A percentile compares a stretch with the other conserved stretches of the same genome.
These are phyloP conservation scores for Pyrenula massariospora DNA, from an alignment of 495 filamentous ascomycete genomes.

Conservation along the genomic window DNA sequence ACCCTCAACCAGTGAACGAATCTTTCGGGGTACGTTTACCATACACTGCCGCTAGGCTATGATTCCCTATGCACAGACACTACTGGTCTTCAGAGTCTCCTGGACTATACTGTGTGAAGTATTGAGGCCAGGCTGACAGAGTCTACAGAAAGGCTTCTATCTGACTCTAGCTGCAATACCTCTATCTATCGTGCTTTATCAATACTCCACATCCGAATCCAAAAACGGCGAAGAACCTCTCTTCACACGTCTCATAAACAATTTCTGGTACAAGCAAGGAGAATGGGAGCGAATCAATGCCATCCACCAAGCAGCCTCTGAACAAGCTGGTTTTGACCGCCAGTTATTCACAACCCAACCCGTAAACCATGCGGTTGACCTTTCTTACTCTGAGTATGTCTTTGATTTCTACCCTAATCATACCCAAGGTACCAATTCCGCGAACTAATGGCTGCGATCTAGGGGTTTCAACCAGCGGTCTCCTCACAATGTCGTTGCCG, in stretches of 20 bases:
- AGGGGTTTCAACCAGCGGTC: constrained; percentile 50
- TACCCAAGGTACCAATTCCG: not conserved
- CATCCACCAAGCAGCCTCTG: constrained; percentile 49
- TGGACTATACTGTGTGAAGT: constrained; percentile 9
- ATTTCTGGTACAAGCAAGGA: constrained; percentile 34
- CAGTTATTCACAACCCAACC: constrained; percentile 50
- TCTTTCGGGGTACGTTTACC: constrained; percentile 53
- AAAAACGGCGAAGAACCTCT: constrained; percentile 37
- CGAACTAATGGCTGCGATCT: not conserved
- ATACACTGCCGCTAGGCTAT: too few relatives aligned
- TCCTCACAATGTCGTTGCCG: constrained; percentile 53
- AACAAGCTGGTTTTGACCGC: constrained; percentile 58
- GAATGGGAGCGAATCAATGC: constrained; percentile 47
- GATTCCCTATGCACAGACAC: too few relatives aligned
- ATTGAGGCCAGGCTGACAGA: not conserved
- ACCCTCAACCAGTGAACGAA: constrained; percentile 47
- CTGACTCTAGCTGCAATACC: constrained; percentile 47
- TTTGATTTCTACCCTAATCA: not conserved
- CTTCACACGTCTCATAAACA: constrained; percentile 45
- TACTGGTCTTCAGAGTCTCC: too few relatives aligned
- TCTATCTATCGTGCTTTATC: constrained; percentile 45
- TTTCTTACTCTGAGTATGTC: constrained; percentile 63
- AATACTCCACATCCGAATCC: constrained; percentile 24
- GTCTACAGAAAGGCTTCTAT: constrained; percentile 52
- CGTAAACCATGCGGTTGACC: constrained; percentile 29